Evolutionary conservation across 2,329 filamentous ascomycete species (phyloP).

Genomic region (Geosmithia morbida): DNA sequence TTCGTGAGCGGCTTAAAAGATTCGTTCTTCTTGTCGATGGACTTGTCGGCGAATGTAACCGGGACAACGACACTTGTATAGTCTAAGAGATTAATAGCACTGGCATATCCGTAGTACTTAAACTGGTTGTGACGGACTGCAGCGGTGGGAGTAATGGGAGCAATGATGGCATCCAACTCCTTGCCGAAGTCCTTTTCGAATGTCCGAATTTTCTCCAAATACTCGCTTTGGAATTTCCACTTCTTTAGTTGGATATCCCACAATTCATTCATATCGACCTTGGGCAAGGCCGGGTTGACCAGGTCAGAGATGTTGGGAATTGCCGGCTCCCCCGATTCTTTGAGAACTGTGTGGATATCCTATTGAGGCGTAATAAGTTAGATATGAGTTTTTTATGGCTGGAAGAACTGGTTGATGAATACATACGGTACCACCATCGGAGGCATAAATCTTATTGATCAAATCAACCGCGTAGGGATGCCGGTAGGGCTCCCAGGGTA

Average conservation of each 20-base stretch:
- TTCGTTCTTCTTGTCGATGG: constrained; percentile 13
- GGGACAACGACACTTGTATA: constrained; percentile 27
- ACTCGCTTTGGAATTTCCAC: constrained; percentile 17
- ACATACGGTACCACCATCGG: constrained; percentile 14
- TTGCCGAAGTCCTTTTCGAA: constrained; percentile 6
- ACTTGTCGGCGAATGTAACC: constrained; percentile 24
- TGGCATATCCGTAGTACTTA: constrained; percentile 21
- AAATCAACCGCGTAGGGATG: constrained; percentile 12
- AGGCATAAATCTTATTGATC: constrained; percentile 10
- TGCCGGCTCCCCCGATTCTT: constrained; percentile 18
- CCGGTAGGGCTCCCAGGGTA: constrained; percentile 16
- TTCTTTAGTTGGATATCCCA: constrained; percentile 14
- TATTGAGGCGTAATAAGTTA: background rate
- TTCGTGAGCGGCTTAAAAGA: constrained; percentile 1
- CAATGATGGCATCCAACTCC: constrained; percentile 22
- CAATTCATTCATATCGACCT: constrained; percentile 11
- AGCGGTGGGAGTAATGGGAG: constrained; percentile 23
- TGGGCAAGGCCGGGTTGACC: constrained; percentile 6
- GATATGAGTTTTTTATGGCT: constrained; percentile 3
- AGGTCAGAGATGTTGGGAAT: constrained; percentile 16
- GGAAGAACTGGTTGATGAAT: background rate
- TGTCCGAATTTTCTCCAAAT: constrained; percentile 10
- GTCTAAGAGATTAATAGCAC: constrained; percentile 21
- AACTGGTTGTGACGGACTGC: constrained; percentile 21
- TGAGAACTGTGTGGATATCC: constrained; percentile 13